phyloP scores from a whole-genome alignment of 2,329 filamentous ascomycete genomes.

The Harringtonia lauricola region DNA sequence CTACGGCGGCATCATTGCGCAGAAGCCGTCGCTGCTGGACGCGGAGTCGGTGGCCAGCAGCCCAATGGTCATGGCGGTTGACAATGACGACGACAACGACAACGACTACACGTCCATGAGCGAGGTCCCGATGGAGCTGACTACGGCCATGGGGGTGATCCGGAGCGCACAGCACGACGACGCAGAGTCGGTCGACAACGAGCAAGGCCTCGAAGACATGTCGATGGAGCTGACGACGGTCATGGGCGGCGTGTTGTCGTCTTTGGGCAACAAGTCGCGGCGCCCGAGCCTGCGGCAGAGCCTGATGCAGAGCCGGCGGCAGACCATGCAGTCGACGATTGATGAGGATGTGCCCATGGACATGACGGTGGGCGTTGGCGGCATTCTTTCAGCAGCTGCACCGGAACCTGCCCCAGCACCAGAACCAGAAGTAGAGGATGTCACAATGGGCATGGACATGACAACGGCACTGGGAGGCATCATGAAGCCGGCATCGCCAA shows the following conservation, averaged over 20 bases:
- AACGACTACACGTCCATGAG: constrained; percentile 47
- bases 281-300: constrained; percentile 9
- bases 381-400: constrained; percentile 39
- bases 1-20: constrained; percentile 65
- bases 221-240: constrained; percentile 69
- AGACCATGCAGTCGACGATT: constrained; percentile 14
- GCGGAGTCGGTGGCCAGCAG: constrained; percentile 14
- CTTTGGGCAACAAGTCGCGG: constrained; percentile 4
- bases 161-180: constrained; percentile 19
- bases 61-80: constrained; percentile 20
- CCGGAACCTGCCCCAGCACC: too few relatives aligned
- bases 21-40: constrained; percentile 14
- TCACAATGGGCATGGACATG: constrained; percentile 55
- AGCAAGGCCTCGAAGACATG: constrained; percentile 52
- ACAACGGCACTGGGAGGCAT: constrained; percentile 55
- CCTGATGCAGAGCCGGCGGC: constrained; percentile 14
- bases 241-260: constrained; percentile 41
- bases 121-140: constrained; percentile 60
- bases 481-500: constrained; percentile 29
- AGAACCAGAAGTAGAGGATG: constrained; percentile 16
- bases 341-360: constrained; percentile 32
- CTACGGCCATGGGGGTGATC: constrained; percentile 66
- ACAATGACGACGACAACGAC: too few relatives aligned
- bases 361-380: constrained; percentile 49
- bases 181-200: constrained; percentile 22